These are phyloP conservation scores for Solanum hybrid DNA, from an alignment of 305 asterid species.

Conservation along the genomic window DNA sequence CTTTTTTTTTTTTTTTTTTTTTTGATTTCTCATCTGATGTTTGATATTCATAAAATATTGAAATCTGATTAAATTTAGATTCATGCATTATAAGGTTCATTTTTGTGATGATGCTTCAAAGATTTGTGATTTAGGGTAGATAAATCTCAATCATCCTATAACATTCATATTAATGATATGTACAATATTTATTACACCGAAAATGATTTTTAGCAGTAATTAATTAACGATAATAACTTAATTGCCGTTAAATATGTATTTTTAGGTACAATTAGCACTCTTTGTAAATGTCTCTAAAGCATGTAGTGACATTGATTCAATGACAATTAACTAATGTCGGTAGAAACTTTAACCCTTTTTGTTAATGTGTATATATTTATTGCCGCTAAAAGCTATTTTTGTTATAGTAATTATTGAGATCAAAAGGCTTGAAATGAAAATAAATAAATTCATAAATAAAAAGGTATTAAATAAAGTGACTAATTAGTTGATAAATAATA, in stretches of 20 bases:
- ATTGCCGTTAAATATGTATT: too few relatives aligned
- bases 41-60: background rate
- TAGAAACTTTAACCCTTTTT: too few relatives aligned
- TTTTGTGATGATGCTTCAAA: background rate
- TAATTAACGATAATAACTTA: too few relatives aligned
- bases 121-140: background rate
- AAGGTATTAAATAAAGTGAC: background rate
- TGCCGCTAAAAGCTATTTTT: too few relatives aligned
- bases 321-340: too few relatives aligned
- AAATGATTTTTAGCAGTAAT: too few relatives aligned
- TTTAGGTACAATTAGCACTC: background rate
- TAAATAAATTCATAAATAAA: background rate
- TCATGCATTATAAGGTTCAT: background rate
- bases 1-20: background rate
- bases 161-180: too few relatives aligned
- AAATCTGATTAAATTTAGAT: background rate
- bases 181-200: too few relatives aligned
- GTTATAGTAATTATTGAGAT: background rate
- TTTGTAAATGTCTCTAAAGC: too few relatives aligned
- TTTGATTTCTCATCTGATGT: rapidly evolving
- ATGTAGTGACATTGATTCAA: too few relatives aligned
- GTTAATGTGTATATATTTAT: too few relatives aligned
- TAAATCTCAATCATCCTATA: background rate
- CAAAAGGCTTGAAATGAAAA: background rate
- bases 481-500: background rate